Evolutionary conservation across 2,329 filamentous ascomycete genomes (phyloP).

Genomic region (Botrytis aclada): DNA sequence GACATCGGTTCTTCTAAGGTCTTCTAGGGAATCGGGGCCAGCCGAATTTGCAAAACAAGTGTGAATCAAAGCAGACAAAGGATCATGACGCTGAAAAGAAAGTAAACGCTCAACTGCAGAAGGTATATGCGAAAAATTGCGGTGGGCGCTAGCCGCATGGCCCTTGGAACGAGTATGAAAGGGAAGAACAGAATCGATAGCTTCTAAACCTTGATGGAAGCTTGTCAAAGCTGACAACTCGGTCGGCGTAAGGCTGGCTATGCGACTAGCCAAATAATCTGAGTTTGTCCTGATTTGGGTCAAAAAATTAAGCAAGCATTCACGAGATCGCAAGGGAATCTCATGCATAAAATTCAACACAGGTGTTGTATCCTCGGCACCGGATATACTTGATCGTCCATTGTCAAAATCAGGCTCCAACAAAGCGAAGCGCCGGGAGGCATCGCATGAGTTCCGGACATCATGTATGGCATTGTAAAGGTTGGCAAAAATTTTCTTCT

Average conservation of each 20-base stretch:
- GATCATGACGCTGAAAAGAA: slow-evolving; percentile 85
- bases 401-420: slow-evolving; percentile 69
- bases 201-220: slow-evolving; percentile 75
- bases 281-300: slow-evolving; percentile 80
- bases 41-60: slow-evolving; percentile 86
- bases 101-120: slow-evolving; percentile 77
- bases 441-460: slow-evolving; percentile 73
- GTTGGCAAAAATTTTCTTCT: slow-evolving; percentile 72
- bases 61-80: slow-evolving; percentile 79
- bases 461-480: slow-evolving; percentile 77
- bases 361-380: slow-evolving; percentile 43
- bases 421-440: slow-evolving; percentile 66
- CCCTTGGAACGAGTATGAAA: slow-evolving; percentile 53
- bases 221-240: slow-evolving; percentile 77
- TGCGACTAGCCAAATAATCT: slow-evolving; percentile 79
- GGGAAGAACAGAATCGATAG: slow-evolving; percentile 78
- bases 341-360: slow-evolving; percentile 62
- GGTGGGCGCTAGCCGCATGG: slow-evolving; percentile 47
- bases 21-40: slow-evolving; percentile 77
- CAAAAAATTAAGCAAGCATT: slow-evolving; percentile 75
- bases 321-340: slow-evolving; percentile 70
- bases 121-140: slow-evolving; percentile 46
- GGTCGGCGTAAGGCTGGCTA: slow-evolving; percentile 69
- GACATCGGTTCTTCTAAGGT: slow-evolving; percentile 73
- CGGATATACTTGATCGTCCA: slow-evolving; percentile 37